Base-by-base conservation (phyloP, 495 filamentous ascomycete genomes). In the Evansstolkia leycettana region DNA sequence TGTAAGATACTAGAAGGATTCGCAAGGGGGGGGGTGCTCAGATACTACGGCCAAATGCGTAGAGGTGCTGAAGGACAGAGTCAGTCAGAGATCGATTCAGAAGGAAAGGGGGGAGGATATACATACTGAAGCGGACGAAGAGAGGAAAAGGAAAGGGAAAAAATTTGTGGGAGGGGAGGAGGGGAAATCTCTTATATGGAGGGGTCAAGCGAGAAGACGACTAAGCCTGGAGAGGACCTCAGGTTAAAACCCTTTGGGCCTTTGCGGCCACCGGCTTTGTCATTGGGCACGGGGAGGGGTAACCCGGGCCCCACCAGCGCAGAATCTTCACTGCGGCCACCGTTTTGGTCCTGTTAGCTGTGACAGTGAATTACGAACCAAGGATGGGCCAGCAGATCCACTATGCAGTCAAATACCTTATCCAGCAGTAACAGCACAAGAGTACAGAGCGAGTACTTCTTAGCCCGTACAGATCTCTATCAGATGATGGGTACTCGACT, bases 131-230 rank as follows among this genome's bases (percentile, higher is more conserved):
- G 58, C 63, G 53, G 63, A 67, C 63, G 43, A 54, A 46, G 52
- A 51, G 45, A 43, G 51, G 49, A 60, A 58, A 41, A 43, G 41
- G n/a, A n/a, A 45, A 48, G 47, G 41, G 57, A 62, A 65, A 60
- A 34, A 47, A 30, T 62, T 48, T 62, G 58, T 54, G 61, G 56
- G 51, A 50, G 51, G 51, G 46, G 45, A 51, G 60, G 53, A 54
- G 59, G 62, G 60, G 57, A 60, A 67, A 58, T 55, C 53, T n/a
- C 60, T 67, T 67, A 64, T 65, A 67, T 67, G 60, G 60, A 65
- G 60, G 63, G 60, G 63, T n/a, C 60, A 67, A 64, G 62, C 62
- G 62, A 66, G 62, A 43, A 46, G 48, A 50, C 58, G 56, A 64
- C 51, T 53, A 46, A 51, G 52, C 55, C 46, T n/a, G n/a, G n/a